A percentile compares a stretch with the other conserved stretches of the same genome.
Conservation (phyloP, 805 yeast species). For the Blastobotrys mokoenaii region DNA sequence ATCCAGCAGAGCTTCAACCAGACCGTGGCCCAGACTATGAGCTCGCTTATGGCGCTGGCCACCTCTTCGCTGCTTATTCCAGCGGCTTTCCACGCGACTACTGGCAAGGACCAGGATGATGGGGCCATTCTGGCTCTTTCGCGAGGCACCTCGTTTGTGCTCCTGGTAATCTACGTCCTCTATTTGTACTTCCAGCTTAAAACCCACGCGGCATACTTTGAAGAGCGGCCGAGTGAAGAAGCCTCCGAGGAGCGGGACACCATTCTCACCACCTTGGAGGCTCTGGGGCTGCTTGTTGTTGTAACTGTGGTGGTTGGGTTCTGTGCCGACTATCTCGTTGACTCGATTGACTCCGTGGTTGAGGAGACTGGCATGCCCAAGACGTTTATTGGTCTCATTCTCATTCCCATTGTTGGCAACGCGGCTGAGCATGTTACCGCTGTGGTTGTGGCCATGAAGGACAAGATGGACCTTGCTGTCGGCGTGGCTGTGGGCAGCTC, state of each 20-base stretch:
- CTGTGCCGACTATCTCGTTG: slow-evolving; percentile 90
- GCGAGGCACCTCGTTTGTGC: slow-evolving; percentile 75
- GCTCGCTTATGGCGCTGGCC: slow-evolving; percentile 84
- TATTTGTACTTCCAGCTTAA: slow-evolving; percentile 82
- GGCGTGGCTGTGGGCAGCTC: slow-evolving; percentile 97
- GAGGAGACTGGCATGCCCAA: slow-evolving; percentile 78
- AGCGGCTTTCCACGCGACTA: slow-evolving; percentile 88
- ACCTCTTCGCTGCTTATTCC: slow-evolving; percentile 86
- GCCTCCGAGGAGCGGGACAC: slow-evolving; percentile 23
- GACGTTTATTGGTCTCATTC: slow-evolving; percentile 88
- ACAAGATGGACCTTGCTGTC: slow-evolving; percentile 94
- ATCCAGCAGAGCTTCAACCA: slow-evolving; percentile 84
- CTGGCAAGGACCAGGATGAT: slow-evolving; percentile 23
- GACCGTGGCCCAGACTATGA: slow-evolving; percentile 97
- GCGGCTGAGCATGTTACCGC: slow-evolving; percentile 99
- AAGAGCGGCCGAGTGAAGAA: slow-evolving; percentile 27
- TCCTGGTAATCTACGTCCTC: slow-evolving; percentile 67
- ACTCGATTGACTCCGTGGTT: slow-evolving; percentile 86
- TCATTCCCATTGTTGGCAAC: slow-evolving; percentile 94
- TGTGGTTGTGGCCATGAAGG: slow-evolving; percentile 85
- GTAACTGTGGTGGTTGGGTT: slow-evolving; percentile 76
- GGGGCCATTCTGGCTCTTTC: slow-evolving; percentile 59
- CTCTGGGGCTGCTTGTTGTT: slow-evolving; percentile 46
- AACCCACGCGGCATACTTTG: slow-evolving; percentile 75
- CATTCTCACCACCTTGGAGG: slow-evolving; percentile 44